Base-by-base conservation (phyloP, 164 flowering plant species). In the Vitis cinerea region DNA sequence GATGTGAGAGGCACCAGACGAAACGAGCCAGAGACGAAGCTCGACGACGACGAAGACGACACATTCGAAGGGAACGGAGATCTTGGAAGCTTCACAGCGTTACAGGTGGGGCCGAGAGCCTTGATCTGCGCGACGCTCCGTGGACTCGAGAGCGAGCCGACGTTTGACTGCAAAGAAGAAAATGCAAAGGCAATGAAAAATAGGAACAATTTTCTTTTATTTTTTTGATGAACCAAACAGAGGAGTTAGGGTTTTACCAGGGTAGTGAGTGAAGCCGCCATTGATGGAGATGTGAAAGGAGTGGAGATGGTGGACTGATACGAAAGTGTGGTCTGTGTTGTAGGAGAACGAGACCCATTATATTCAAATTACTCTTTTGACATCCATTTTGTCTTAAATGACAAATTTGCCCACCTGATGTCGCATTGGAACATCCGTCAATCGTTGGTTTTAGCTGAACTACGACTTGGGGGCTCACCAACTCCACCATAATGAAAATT, bases 181-280 rank as follows among this genome's bases (percentile, higher is more conserved):
- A n/a, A 65, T 56, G 47, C 61, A 23, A 19, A 9, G 51, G 30
- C 69, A 50, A 53, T 9, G 7, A n/a, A 17, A 61, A 19, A 27
- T 48, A 62, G 17, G 17, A 10, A 2, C 15, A 47, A 50, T 8
- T 4, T 15, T 12, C 12, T 50, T 62, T 64, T 17, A 16, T 2
- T 37, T 31, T 31, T 48, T 48, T 3, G 47, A 50, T 51, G 14
- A 19, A 50, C 7, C 15, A 50, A 68, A 55, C 14, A 17, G 23
- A 62, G 54, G 17, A 9, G 16, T 3, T 1, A 12, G 70, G 17
- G 13, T 13, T 19, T 44, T 82, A 81, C 85, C 74, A 78, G 76
- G 27, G 79, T 55, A 23, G 80, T 23, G 7, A 77, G 57, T 27
- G 81, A 37, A 70, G 80, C 64, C 64, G 85, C 85, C 84, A 84